Conservation (phyloP, 108 stramenopile species). For the Conticribra guillardii region DNA sequence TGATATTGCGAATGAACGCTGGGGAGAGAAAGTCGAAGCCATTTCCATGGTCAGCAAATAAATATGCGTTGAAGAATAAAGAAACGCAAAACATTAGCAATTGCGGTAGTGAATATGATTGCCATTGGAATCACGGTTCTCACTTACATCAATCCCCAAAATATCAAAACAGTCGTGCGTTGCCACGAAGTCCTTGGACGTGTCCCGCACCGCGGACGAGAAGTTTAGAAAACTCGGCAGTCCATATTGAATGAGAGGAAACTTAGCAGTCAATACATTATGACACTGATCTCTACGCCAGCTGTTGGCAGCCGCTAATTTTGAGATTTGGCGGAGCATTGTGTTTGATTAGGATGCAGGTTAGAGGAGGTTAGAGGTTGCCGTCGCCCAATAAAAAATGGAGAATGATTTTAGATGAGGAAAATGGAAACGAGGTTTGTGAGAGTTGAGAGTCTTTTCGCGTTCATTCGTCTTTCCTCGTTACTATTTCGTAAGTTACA, state of each 20-base stretch:
- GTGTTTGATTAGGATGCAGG: too few relatives aligned
- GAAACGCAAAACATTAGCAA: background rate
- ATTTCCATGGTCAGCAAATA: background rate
- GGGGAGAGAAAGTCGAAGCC: background rate
- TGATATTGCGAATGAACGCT: conserved; percentile 54
- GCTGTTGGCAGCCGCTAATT: too few relatives aligned
- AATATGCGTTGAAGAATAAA: background rate
- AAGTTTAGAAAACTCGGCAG: background rate
- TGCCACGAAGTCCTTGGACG: background rate
- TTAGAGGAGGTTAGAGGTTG: too few relatives aligned
- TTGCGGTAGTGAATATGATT: background rate
- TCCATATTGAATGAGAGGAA: background rate
- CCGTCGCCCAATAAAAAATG: too few relatives aligned
- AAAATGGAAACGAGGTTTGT: too few relatives aligned
- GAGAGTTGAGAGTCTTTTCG: too few relatives aligned
- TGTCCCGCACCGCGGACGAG: background rate
- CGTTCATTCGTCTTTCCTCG: too few relatives aligned
- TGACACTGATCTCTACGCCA: too few relatives aligned
- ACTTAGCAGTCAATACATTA: too few relatives aligned
- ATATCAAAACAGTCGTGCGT: conserved; percentile 3
- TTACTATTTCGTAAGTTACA: too few relatives aligned
- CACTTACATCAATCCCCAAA: conserved; percentile 18
- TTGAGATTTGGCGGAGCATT: too few relatives aligned
- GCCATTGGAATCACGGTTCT: background rate
- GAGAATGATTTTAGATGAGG: too few relatives aligned